Evolutionary conservation across 768 basidiomycete species (phyloP), one percentile per base, ranked within the genome.

Genomic region (Boletus speciosus): DNA sequence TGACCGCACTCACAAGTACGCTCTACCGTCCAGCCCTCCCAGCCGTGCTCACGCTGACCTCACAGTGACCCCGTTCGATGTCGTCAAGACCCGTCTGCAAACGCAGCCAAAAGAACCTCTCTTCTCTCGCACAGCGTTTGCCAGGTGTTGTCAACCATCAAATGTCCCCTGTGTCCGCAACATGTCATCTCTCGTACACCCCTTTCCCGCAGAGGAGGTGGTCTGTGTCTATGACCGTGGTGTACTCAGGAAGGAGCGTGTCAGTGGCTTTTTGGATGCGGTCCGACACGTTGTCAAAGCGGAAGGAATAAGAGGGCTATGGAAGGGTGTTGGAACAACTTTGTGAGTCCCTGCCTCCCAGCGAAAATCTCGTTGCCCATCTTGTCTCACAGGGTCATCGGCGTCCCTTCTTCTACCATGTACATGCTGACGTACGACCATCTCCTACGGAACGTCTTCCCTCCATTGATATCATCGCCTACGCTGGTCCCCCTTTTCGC

Each of bases 341-440:
- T 68, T 98, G 90, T 94, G 65, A 73, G 91, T 47, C 37, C 4
- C 41, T 48, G 32, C 39, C 34, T 21, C 36, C 35, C 14, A 0
- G 36, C 19, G 21, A 45, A 29, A 46, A 41, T 31, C 36, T 43
- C 37, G 31, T 23, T 39, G 42, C 59, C 55, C 41, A 69, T 55
- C 54, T 21, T 9, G 29, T 48, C 21, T 35, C 7, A 5, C 57
- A 95, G 94, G 47, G 69, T 93, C 37, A 93, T 98, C 64, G 86
- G 90, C 32, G 91, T 98, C 23, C 97, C 97, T 0, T 88, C 94
- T 0, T 83, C 94, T 38, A 92, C 94, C 46, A 78, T 85, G 31
- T 98, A 99, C 71, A 99, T 99, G 83, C 78, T 98, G 54, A 92
- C 92, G 19, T 98, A 98, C 69, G 95, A 98, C 71, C 84, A 91